A percentile compares a stretch with the other conserved stretches of the same genome.
These are phyloP conservation scores for Pelargonium nanum DNA, from an alignment of 345 rosid species.

Conservation along the genomic window DNA sequence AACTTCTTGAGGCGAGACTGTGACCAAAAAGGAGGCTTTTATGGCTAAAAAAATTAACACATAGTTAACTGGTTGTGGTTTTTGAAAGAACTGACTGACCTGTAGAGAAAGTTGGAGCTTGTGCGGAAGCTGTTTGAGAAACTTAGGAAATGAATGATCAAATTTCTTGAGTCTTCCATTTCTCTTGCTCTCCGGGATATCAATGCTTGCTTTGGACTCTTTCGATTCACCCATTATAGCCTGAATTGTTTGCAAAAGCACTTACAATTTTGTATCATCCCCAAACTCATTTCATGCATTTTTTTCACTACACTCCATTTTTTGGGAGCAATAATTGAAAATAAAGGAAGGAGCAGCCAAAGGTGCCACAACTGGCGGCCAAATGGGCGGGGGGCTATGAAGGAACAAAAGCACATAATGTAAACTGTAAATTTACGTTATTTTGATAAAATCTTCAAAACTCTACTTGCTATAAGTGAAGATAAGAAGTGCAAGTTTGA, in stretches of 20 bases:
- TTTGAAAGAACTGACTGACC: slow-evolving; percentile 25
- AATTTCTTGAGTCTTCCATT: background rate
- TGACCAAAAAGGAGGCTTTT: background rate
- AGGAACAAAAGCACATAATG: no score
- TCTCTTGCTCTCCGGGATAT: background rate
- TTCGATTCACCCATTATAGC: background rate
- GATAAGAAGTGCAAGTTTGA: no score
- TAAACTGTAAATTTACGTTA: no score
- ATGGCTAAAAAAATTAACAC: background rate
- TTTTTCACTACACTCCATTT: no score
- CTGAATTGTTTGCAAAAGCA: background rate
- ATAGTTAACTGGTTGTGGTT: background rate
- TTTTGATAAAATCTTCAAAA: no score
- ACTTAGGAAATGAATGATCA: background rate
- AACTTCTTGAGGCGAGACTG: slow-evolving; percentile 53
- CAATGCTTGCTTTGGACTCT: background rate
- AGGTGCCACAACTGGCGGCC: no score
- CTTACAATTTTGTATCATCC: background rate
- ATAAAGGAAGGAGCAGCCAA: no score
- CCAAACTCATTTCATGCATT: background rate
- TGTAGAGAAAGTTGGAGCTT: background rate
- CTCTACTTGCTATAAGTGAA: no score
- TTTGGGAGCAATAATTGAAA: no score
- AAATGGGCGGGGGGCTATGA: no score
- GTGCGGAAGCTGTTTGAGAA: background rate